Percentiles rank a stretch among this genome's conserved stretches.
Evolutionary conservation across 2,329 filamentous ascomycete species (phyloP).

Genomic region (Aspergillus ruber): DNA sequence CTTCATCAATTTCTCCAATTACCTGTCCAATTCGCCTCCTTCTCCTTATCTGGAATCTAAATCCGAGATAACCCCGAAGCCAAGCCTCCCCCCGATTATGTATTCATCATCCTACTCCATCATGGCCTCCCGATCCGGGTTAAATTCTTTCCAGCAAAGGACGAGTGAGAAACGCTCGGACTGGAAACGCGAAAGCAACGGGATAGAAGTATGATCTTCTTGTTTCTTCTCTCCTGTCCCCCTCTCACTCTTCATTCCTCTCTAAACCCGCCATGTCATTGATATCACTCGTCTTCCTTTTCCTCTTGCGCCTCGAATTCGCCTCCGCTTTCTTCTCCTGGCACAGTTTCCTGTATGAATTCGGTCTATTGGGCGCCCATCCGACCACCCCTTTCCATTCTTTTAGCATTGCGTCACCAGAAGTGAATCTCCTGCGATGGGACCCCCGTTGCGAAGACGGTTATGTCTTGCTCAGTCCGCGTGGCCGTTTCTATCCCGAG

Average conservation of each 20-base stretch:
- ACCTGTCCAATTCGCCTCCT: neutral
- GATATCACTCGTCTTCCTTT: neutral
- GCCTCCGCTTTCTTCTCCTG: conserved; percentile 6
- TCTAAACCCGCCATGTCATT: neutral
- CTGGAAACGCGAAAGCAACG: neutral
- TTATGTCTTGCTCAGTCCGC: conserved; percentile 34
- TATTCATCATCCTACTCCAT: neutral
- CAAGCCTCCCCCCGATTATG: neutral
- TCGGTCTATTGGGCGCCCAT: conserved; percentile 9
- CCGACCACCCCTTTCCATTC: conserved; percentile 7
- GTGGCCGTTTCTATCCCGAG: conserved; percentile 23
- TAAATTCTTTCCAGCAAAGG: neutral
- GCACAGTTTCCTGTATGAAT: conserved; percentile 11
- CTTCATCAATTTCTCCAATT: neutral
- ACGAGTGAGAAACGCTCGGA: neutral
- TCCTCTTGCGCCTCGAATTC: conserved; percentile 1
- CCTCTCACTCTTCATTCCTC: neutral
- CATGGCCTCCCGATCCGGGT: neutral
- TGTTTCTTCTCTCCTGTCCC: neutral
- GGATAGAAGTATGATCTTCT: neutral
- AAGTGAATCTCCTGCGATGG: conserved; percentile 10
- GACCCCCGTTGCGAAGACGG: conserved; percentile 28
- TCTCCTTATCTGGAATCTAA: conserved; percentile 6
- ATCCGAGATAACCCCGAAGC: conserved; percentile 1
- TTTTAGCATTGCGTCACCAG: conserved; percentile 5